Evolutionary conservation across 2,329 filamentous ascomycete species (phyloP), one percentile per base, ranked within the genome.

Genomic region (Chaetomium globosum): DNA sequence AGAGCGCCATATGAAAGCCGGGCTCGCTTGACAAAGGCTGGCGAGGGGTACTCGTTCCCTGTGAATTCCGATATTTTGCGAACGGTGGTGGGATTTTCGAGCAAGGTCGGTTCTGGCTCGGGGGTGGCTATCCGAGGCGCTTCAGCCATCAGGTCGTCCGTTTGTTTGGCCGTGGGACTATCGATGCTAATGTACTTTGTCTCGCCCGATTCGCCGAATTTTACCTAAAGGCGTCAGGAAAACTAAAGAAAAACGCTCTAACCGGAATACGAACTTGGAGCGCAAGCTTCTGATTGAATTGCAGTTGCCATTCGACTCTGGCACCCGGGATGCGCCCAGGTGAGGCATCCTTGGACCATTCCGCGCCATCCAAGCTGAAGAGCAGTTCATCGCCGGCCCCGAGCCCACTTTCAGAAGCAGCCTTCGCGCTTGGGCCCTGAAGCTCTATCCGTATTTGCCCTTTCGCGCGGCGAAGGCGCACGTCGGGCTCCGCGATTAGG

Each of bases 401-500:
- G 28, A 97, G 78, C 12, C 84, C 85, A 12, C 85, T 85, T 57
- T 85, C 83, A 8, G 88, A 86, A 48, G 96, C 82, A 21, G 85
- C 85, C 71, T 87, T 87, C 19, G 92, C 94, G 69, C 87, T 87
- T 5, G 86, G 79, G 9, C 89, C 91, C 33, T 83, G 81, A 71
- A 97, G 92, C 51, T 89, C 85, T 57, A 93, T 85, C 64, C 93
- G 89, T 26, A 97, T 87, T 77, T 97, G 92, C 13, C 94, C 94
- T 70, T 86, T 89, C 49, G 84, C 82, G 68, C 87, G 86, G 63
- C 94, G 90, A 59, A 94, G 82, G 56, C 91, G 89, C 73, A 93
- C 90, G 75, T 97, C 92, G 54, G 88, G 87, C 72, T 97, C 93
- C 54, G 91, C 91, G 39, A 98, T 84, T 23, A 96, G 84, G 59